These are phyloP conservation scores for Podila minutissima DNA, from an alignment of 192 early-diverging fungal genomes.

Conservation along the genomic window DNA sequence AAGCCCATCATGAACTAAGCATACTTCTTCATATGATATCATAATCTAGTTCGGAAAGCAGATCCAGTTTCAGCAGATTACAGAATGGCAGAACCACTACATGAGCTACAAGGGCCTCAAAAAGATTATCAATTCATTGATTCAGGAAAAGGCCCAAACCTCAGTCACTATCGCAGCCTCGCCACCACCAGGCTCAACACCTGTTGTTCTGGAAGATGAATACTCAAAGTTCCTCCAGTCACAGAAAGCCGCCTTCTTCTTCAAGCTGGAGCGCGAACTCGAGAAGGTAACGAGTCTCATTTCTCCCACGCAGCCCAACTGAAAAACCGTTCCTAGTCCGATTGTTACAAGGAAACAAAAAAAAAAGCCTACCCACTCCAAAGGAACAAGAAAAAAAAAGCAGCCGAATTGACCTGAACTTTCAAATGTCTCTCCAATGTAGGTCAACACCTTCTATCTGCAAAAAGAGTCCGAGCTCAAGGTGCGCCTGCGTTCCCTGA, in stretches of 20 bases:
- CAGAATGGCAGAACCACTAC: constrained; percentile 95
- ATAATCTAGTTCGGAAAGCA: constrained; percentile 93
- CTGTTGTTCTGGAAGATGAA: constrained; percentile 55
- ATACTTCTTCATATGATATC: no score
- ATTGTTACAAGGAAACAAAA: background rate
- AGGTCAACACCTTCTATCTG: constrained; percentile 96
- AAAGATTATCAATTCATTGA: constrained; percentile 90
- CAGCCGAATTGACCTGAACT: background rate
- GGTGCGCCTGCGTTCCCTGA: constrained; percentile 84
- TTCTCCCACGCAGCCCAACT: no score
- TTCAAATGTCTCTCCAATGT: background rate
- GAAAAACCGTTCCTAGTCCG: no score
- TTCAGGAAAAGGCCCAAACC: constrained; percentile 59
- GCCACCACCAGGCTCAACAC: constrained; percentile 51
- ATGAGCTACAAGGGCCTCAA: constrained; percentile 99
- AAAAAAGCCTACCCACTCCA: background rate
- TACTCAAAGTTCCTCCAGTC: constrained; percentile 72
- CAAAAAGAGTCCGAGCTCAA: constrained; percentile 97
- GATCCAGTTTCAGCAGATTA: constrained; percentile 90
- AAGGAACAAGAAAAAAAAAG: no score
- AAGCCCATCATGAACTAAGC: no score
- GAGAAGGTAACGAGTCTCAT: constrained; percentile 77
- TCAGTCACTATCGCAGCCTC: constrained; percentile 53
- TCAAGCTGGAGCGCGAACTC: constrained; percentile 96
- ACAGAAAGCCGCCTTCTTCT: constrained; percentile 97